These are phyloP conservation scores for Prunella vulgaris DNA, from an alignment of 257 asterid genomes.

Conservation along the genomic window DNA sequence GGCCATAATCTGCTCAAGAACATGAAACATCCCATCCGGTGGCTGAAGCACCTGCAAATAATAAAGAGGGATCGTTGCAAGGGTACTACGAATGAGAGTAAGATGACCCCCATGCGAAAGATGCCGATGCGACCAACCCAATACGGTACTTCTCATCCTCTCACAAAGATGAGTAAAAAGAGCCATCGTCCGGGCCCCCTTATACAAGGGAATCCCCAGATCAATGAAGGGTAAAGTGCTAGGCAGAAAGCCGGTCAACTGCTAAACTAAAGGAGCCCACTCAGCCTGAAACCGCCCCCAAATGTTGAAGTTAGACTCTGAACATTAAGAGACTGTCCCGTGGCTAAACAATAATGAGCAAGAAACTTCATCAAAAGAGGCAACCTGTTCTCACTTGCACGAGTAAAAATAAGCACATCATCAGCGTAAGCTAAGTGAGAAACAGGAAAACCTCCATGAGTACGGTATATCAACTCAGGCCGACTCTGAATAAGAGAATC, in stretches of 20 bases:
- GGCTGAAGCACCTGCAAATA: background rate
- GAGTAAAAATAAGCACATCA: background rate
- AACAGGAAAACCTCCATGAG: background rate
- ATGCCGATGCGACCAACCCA: background rate
- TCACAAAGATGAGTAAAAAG: background rate
- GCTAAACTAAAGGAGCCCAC: background rate
- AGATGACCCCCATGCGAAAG: background rate
- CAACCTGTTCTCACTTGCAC: background rate
- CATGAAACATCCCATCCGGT: no score
- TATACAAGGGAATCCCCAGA: background rate
- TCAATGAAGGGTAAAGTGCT: background rate
- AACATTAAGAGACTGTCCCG: background rate
- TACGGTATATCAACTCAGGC: background rate
- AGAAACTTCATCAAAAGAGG: background rate
- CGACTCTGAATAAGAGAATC: background rate
- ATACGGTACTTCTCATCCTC: background rate
- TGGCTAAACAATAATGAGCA: background rate
- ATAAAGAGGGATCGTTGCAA: background rate
- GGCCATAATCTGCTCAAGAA: no score
- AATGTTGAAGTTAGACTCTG: no score
- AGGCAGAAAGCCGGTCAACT: background rate
- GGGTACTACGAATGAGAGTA: background rate
- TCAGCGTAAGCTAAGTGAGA: background rate
- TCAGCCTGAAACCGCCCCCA: background rate
- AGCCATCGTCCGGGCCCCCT: background rate